Base-by-base conservation (phyloP, 345 rosid species). In the Sisymbrium irio region DNA sequence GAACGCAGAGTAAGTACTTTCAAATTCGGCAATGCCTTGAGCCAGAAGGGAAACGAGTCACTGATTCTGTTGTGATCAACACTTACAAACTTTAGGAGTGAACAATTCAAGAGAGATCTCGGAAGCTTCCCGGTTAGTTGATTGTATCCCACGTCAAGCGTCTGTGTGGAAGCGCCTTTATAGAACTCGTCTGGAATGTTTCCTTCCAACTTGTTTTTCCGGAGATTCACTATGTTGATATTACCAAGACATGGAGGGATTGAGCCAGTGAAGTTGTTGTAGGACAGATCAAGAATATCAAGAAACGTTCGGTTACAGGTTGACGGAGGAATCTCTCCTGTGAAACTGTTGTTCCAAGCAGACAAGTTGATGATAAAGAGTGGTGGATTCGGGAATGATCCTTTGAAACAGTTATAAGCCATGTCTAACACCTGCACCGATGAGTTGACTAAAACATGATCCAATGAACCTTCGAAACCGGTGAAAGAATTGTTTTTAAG, bases 311-410 rank as follows among this genome's bases (percentile, higher is more conserved):
- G 17, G 78, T 74, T 74, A 57, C 78, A 74, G 1, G 13, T 51
- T 49, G 72, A 74, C 13, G 58, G 44, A 65, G 78, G 72, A 7
- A 66, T 74, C 0, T 66, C 19, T 47, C 78, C 78, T 0, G 72
- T 66, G 61, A 74, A 74, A 28, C 78, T 74, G 9, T 74, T 74
- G 78, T 74, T 74, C 72, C 72, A 58, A 12, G 35, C 72, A 46
- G 78, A 66, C 44, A 74, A 30, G 67, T 65, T 13, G 61, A 57
- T 65, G 44, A 74, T 47, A 0, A 14, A 55, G 60, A 7, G 39
- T 55, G 60, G 60, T 55, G 19, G 60, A 9, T 3, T n/a, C 37
- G 66, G 78, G 12, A 74, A 13, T 18, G 78, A 49, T 3, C 78
- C 78, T 50, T 59, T 66, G 46, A 56, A 56, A 20, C 61, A 32